phyloP scores from a whole-genome alignment of 2,329 filamentous ascomycete species.

The Exophiala alcalophila region DNA sequence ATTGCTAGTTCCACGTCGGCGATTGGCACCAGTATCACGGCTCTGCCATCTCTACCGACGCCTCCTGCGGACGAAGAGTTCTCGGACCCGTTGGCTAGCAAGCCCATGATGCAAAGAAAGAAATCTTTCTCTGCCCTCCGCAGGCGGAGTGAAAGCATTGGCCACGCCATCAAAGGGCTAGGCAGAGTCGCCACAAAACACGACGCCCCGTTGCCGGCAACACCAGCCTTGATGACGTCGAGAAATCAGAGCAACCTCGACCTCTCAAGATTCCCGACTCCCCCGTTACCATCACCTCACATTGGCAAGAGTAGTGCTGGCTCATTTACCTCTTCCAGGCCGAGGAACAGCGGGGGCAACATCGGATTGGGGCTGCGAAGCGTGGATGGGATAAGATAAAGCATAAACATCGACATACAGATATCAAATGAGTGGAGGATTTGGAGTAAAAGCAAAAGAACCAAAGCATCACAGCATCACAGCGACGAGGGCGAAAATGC shows the following conservation, averaged over 20 bases:
- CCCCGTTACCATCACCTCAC: conserved; percentile 18
- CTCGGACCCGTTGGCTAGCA: conserved; percentile 4
- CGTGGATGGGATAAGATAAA: no score
- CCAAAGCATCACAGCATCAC: neutral
- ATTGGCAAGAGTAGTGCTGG: conserved; percentile 12
- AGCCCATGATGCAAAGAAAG: conserved; percentile 18
- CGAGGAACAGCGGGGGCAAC: conserved; percentile 12
- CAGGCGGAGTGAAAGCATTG: conserved; percentile 28
- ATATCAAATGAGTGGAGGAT: neutral
- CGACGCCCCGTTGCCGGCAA: conserved; percentile 15
- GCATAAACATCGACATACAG: conserved; percentile 7
- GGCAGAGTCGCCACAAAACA: conserved; percentile 21
- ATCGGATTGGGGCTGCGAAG: conserved; percentile 22
- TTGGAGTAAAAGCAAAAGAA: conserved; percentile 1
- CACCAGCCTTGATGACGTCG: conserved; percentile 12
- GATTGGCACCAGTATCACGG: conserved; percentile 16
- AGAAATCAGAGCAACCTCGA: conserved; percentile 5
- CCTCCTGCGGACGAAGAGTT: conserved; percentile 10
- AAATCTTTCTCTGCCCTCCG: conserved; percentile 26
- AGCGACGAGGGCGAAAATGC: conserved; percentile 4
- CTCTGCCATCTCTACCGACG: conserved; percentile 17
- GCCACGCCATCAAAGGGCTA: conserved; percentile 29
- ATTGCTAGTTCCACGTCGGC: conserved; percentile 7
- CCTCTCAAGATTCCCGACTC: conserved; percentile 18
- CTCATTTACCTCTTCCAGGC: conserved; percentile 15